Base-by-base conservation (phyloP, 1,284 basidiomycete genomes). In the Trametes hirsuta region DNA sequence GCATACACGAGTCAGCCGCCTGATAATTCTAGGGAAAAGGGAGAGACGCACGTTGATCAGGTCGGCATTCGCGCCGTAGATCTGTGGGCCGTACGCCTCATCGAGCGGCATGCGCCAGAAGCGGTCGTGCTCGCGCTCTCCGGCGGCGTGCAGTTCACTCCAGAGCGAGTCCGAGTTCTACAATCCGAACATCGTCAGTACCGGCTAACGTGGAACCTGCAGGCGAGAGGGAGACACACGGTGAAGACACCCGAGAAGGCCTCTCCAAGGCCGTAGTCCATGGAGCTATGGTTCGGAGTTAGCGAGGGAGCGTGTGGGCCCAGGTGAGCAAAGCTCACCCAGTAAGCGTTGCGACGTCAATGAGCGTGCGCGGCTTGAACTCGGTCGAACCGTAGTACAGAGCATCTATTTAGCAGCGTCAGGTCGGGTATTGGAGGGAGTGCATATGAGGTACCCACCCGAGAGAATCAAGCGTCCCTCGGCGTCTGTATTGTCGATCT, bases 401-500 rank as follows among this genome's bases (percentile, higher is more conserved):
- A 2, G 93, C 91, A 72, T 96, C 94, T 81, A 73, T 39, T 5
- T 18, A 36, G 55, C 44, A 37, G 56, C 3, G 50, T 49, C 41
- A 18, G 4, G 24, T 37, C n/a, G 10, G 25, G 8, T 30, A 8
- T 30, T 8, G 30, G 30, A 4, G 30, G 30, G 30, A 30, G 30
- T 30, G 30, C 8, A 30, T 30, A 30, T 30, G 30, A 30, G 30
- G 14, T 4, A 66, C 79, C 41, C 55, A 87, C 86, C 86, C 50
- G 90, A 82, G 39, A 93, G 82, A 22, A 95, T 80, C 22, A 96
- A 79, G 30, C 94, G 86, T 18, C 94, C 94, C 71, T 94, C 92
- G 4, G 93, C 93, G 71, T 95, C 93, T 0, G 93, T 95, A 76
- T 95, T 95, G 76, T 95, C 92, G 40, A 95, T 84, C 72, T 95